Evolutionary conservation across 768 basidiomycete genomes (phyloP).

Genomic region (Epithele typhae): DNA sequence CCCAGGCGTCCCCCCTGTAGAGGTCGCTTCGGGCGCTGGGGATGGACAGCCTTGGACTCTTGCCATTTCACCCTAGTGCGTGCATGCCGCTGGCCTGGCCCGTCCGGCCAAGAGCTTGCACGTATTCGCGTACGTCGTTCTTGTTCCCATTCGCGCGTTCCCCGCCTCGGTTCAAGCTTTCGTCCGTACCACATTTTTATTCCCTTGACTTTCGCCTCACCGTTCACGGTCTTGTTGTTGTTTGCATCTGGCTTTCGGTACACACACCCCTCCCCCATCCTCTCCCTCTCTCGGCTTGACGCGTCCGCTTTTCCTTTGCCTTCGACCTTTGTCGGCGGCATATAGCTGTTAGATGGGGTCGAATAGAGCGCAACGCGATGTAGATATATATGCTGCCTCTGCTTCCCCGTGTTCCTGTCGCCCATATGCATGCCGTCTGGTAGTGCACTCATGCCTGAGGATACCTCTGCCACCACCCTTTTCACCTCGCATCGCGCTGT

Average conservation of each 20-base stretch:
- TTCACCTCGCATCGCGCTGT: too few species aligned
- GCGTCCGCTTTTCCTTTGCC: neutral
- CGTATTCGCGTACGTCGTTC: constrained; percentile 3
- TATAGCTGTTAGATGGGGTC: constrained; percentile 16
- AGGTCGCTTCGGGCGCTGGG: constrained; percentile 7
- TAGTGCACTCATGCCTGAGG: too few species aligned
- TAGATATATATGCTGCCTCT: constrained; percentile 11
- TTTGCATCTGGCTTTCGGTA: neutral
- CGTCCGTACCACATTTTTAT: constrained; percentile 12
- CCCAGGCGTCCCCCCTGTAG: too few species aligned
- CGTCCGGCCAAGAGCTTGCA: neutral
- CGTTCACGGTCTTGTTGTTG: neutral
- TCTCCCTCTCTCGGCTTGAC: neutral
- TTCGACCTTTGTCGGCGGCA: neutral
- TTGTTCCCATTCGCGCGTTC: constrained; percentile 1
- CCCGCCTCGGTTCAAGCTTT: constrained; percentile 4
- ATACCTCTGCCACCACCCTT: too few species aligned
- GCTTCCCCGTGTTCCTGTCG: neutral
- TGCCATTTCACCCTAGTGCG: constrained; percentile 1
- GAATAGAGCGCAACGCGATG: constrained; percentile 23
- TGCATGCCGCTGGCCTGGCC: neutral
- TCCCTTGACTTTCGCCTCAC: constrained; percentile 1
- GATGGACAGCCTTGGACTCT: constrained; percentile 11
- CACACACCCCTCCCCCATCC: neutral
- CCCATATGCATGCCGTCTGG: neutral